Conservation (phyloP, 306 rosid species). For the Quercus glauca region DNA sequence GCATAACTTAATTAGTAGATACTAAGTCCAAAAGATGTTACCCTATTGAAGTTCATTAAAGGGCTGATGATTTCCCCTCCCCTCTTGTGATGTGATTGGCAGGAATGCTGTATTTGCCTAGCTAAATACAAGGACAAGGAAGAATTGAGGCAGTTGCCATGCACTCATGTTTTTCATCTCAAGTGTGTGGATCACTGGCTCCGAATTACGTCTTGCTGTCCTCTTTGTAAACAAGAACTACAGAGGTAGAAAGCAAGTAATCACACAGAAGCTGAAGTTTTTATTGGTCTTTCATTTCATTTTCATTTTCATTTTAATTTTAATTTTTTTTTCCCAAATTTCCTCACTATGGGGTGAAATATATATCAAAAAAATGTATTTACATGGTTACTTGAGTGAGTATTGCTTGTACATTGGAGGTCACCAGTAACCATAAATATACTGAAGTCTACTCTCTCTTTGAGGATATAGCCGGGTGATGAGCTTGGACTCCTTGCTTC, state of each 20-base stretch:
- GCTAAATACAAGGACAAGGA: constrained; percentile 75
- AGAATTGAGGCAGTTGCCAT: constrained; percentile 80
- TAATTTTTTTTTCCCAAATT: not conserved
- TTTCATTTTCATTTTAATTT: not conserved
- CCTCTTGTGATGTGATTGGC: constrained; percentile 12
- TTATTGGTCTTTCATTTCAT: constrained; percentile 16
- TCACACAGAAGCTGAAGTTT: not conserved
- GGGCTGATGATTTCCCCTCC: constrained; percentile 2
- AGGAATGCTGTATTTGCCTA: constrained; percentile 97
- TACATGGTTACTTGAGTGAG: constrained; percentile 73
- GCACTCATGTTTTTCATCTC: constrained; percentile 78
- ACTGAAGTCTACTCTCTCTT: constrained; percentile 15
- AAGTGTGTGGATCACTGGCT: constrained; percentile 98
- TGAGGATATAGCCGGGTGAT: constrained; percentile 11
- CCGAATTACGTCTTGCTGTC: constrained; percentile 71
- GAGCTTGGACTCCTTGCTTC: not conserved
- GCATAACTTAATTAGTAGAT: not conserved
- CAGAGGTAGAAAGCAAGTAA: constrained; percentile 36
- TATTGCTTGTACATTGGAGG: constrained; percentile 49
- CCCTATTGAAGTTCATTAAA: too few species aligned
- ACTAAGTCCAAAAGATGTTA: not conserved
- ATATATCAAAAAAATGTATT: not conserved
- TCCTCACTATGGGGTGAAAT: constrained; percentile 20
- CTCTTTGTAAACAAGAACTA: constrained; percentile 92
- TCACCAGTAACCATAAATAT: constrained; percentile 68